phyloP scores from a whole-genome alignment of 192 early-diverging fungal genomes.

The Gonapodya sp. region DNA sequence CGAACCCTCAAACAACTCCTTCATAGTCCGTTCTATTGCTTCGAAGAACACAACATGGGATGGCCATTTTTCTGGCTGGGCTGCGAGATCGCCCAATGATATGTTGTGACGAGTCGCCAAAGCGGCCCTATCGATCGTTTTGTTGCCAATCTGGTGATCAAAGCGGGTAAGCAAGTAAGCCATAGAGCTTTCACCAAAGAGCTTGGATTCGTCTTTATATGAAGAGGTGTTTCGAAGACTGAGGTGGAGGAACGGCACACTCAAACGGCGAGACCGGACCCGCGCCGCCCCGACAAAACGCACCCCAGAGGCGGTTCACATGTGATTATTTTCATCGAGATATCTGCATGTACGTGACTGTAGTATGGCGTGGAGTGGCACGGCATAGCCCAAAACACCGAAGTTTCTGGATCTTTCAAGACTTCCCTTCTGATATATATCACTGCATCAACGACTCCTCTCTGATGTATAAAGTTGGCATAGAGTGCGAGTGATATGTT shows the following conservation, averaged over 20 bases:
- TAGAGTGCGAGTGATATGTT: slow-evolving; percentile 64
- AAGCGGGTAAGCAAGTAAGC: slow-evolving; percentile 44
- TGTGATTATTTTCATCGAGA: slow-evolving; percentile 73
- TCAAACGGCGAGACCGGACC: not conserved
- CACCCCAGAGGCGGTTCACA: slow-evolving; percentile 81
- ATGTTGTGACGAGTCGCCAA: not conserved
- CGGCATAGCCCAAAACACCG: slow-evolving; percentile 81
- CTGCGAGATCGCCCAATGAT: slow-evolving; percentile 17
- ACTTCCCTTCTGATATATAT: slow-evolving; percentile 49
- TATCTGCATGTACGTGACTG: slow-evolving; percentile 59
- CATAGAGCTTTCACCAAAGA: slow-evolving; percentile 64
- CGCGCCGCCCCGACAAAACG: not conserved
- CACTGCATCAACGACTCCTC: slow-evolving; percentile 86
- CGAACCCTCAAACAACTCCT: slow-evolving; percentile 21
- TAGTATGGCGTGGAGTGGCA: slow-evolving; percentile 97
- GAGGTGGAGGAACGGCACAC: no score
- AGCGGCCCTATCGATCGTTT: not conserved
- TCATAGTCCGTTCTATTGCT: slow-evolving; percentile 28
- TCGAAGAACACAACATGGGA: slow-evolving; percentile 76
- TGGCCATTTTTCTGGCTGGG: slow-evolving; percentile 40
- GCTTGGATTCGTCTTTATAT: slow-evolving; percentile 64
- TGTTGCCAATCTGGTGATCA: not conserved
- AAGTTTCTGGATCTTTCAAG: slow-evolving; percentile 9
- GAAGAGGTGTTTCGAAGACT: slow-evolving; percentile 12
- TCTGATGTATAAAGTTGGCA: slow-evolving; percentile 70